Base-by-base conservation (phyloP, 345 rosid species). In the Jatropha curcas region DNA sequence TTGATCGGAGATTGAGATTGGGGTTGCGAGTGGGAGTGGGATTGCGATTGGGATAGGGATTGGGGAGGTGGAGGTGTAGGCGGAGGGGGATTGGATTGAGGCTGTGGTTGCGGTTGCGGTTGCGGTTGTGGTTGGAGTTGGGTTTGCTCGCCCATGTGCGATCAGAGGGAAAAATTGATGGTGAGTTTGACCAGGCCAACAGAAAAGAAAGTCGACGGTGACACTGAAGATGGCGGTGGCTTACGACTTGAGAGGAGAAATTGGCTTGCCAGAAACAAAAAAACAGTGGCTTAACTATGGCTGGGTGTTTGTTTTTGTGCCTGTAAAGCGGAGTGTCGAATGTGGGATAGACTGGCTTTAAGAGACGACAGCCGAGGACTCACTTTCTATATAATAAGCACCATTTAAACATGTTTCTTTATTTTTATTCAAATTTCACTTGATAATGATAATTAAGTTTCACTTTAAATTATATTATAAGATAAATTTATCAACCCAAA, bases 141-240 rank as follows among this genome's bases (percentile, higher is more conserved):
- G 76, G 82, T 73, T 74, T 80, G 92, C 74, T 90, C 98, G 76
- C 90, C 89, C 98, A 90, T 94, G 68, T 73, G 84, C 67, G 70
- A 82, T 73, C 74, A 45, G 51, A n/a, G 41, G 27, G 52, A 7
- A 41, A 20, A 41, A 20, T 33, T 28, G 39, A 7, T 22, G 7
- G 57, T n/a, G 7, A 8, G 34, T 4, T 27, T 58, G 52, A 59
- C 13, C 34, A 58, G 33, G 31, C 57, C 20, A 17, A 59, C 17
- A 41, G 14, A 46, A 7, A 11, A 11, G n/a, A 64, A 46, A 22
- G 46, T 17, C 48, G 34, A 48, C 34, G 76, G 61, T 30, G 57
- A 64, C 4, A 67, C 61, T 25, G 46, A 58, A 67, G 50, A 33
- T 7, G 52, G 50, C 7, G 53, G 65, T 1, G 39, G 50, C 20